Evolutionary conservation across 78 protist genomes (phyloP).

Genomic region (Dictyostelium intermedium): DNA sequence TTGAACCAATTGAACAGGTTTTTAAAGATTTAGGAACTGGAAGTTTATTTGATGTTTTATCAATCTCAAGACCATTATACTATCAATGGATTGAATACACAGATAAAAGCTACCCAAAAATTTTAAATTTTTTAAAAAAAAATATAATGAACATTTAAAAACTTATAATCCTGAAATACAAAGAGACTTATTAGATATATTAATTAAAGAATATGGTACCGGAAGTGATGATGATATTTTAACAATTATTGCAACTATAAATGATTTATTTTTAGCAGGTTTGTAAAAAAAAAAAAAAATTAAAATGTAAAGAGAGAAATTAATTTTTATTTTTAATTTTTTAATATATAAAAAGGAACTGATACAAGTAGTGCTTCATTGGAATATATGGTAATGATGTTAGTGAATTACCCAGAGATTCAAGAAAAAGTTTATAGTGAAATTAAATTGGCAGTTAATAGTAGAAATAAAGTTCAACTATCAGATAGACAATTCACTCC

Average conservation of each 20-base stretch:
- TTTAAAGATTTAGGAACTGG: background rate
- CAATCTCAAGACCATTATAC: background rate
- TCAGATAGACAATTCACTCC: background rate
- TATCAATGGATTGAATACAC: background rate
- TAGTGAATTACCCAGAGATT: conserved; percentile 5
- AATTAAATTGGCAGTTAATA: background rate
- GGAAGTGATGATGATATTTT: background rate
- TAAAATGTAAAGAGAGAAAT: no score
- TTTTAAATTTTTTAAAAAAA: background rate
- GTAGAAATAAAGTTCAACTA: background rate
- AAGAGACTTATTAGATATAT: conserved; percentile 29
- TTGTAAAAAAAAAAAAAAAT: background rate
- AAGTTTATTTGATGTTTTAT: background rate
- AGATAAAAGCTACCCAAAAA: background rate
- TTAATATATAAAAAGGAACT: background rate
- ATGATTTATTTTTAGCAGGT: conserved; percentile 18
- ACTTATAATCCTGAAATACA: conserved; percentile 3
- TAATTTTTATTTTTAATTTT: background rate
- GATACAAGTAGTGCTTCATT: conserved; percentile 15
- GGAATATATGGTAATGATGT: background rate
- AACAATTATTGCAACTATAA: background rate
- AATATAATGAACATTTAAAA: background rate
- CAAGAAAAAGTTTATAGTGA: conserved; percentile 4
- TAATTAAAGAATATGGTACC: background rate
- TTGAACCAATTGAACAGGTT: background rate